Percentiles rank a stretch among this genome's conserved stretches.
phyloP scores from a whole-genome alignment of 495 filamentous ascomycete genomes.

The Daldinia childiae region DNA sequence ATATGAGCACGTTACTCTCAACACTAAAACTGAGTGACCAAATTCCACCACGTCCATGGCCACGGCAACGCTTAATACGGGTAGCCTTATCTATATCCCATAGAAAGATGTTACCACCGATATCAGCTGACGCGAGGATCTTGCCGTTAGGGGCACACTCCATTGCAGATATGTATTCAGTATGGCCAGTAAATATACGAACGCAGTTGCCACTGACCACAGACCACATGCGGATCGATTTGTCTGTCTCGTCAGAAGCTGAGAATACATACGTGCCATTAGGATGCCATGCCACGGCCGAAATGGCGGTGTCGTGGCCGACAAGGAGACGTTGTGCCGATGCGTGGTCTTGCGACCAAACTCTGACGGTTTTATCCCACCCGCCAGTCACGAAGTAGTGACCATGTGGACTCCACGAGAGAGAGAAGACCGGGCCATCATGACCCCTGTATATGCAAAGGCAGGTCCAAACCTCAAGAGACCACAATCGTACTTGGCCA shows the following conservation, averaged over 20 bases:
- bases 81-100: slow-evolving; percentile 90
- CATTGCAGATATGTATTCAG: slow-evolving; percentile 81
- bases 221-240: slow-evolving; percentile 97
- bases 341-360: slow-evolving; percentile 92
- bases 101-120: slow-evolving; percentile 83
- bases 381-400: slow-evolving; percentile 93
- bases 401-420: slow-evolving; percentile 91
- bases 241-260: slow-evolving; percentile 78
- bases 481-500: slow-evolving; percentile 90
- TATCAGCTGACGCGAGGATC: slow-evolving; percentile 86
- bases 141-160: slow-evolving; percentile 88
- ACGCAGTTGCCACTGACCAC: slow-evolving; percentile 84
- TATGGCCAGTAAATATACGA: slow-evolving; percentile 91
- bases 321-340: slow-evolving; percentile 88
- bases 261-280: slow-evolving; percentile 94
- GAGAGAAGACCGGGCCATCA: slow-evolving; percentile 85
- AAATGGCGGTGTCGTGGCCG: slow-evolving; percentile 90
- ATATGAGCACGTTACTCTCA: slow-evolving; percentile 86
- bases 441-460: slow-evolving; percentile 94
- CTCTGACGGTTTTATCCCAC: slow-evolving; percentile 86
- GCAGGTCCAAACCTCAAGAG: slow-evolving; percentile 85
- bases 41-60: slow-evolving; percentile 92
- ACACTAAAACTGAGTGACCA: slow-evolving; percentile 91
- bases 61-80: slow-evolving; percentile 88
- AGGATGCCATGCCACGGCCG: slow-evolving; percentile 86